Percentiles rank a stretch among this genome's conserved stretches.
phyloP scores from a whole-genome alignment of 257 asterid species.

The Solanum tarijense region DNA sequence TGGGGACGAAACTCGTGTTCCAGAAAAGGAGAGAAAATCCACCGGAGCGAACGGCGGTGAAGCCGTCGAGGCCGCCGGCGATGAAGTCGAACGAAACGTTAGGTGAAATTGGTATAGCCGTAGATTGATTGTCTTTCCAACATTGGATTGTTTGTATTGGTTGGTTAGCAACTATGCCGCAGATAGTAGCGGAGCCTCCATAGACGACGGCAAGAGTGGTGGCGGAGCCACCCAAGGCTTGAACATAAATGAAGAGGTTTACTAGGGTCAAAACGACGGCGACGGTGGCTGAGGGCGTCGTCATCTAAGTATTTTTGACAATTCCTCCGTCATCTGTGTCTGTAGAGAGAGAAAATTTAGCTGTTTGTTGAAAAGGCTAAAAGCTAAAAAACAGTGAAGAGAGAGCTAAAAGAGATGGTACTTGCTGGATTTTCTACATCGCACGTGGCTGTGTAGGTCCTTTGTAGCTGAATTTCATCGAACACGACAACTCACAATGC shows the following conservation, averaged over 20 bases:
- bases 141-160: constrained; percentile 56
- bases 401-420: not conserved
- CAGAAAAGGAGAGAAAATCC: constrained; percentile 64
- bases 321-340: constrained; percentile 29
- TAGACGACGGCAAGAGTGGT: constrained; percentile 63
- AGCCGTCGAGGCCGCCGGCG: constrained; percentile 52
- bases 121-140: constrained; percentile 31
- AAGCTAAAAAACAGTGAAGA: not conserved
- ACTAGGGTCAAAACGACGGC: constrained; percentile 7
- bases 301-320: constrained; percentile 31
- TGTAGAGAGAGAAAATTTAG: constrained; percentile 4
- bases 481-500: not conserved
- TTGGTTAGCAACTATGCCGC: constrained; percentile 47
- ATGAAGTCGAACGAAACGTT: constrained; percentile 52
- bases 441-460: constrained; percentile 4
- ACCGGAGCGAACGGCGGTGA: constrained; percentile 64
- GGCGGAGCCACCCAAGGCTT: constrained; percentile 60
- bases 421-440: not conserved
- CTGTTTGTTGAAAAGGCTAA: not conserved
- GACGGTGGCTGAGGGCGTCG: constrained; percentile 21
- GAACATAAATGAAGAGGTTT: constrained; percentile 9
- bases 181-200: constrained; percentile 50
- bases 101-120: constrained; percentile 23
- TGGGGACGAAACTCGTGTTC: constrained; percentile 32
- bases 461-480: not conserved